Evolutionary conservation across 139 green algal species (phyloP).

Genomic region (Chlorella sp.): DNA sequence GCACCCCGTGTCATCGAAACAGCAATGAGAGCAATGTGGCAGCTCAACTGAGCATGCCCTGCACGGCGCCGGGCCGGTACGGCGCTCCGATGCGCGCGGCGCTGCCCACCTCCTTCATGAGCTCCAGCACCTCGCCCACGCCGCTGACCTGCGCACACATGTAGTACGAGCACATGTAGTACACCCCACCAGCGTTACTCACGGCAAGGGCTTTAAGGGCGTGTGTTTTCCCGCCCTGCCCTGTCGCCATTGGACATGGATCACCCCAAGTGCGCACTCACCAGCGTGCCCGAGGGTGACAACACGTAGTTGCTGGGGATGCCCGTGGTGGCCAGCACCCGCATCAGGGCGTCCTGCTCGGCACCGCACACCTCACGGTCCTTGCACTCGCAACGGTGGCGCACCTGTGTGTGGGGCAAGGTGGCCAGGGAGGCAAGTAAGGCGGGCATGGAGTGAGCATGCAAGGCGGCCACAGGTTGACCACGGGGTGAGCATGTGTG

Average conservation of each 20-base stretch:
- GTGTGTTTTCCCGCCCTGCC: too few relatives aligned
- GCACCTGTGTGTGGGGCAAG: slow-evolving; percentile 24
- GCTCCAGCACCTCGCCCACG: background rate
- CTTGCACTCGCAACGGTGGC: slow-evolving; percentile 41
- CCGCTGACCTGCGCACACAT: background rate
- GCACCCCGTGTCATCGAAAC: too few relatives aligned
- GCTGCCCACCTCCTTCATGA: background rate
- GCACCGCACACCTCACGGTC: slow-evolving; percentile 21
- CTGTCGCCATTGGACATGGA: too few relatives aligned
- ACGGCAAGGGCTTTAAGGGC: too few relatives aligned
- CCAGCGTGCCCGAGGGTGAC: background rate
- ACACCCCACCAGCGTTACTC: too few relatives aligned
- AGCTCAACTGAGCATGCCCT: background rate
- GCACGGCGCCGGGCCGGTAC: background rate
- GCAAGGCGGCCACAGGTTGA: background rate
- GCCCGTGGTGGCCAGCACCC: slow-evolving; percentile 11
- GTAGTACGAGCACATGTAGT: too few relatives aligned
- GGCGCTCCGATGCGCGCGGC: background rate
- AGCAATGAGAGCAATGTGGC: too few relatives aligned
- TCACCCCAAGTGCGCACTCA: background rate
- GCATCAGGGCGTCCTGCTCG: slow-evolving; percentile 15
- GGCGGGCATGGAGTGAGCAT: background rate
- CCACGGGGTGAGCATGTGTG: background rate
- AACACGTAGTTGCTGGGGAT: slow-evolving; percentile 27
- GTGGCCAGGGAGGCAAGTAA: background rate